These are phyloP conservation scores for Phytophthora fragariaefolia DNA, from an alignment of 352 stramenopile genomes.

Conservation along the genomic window DNA sequence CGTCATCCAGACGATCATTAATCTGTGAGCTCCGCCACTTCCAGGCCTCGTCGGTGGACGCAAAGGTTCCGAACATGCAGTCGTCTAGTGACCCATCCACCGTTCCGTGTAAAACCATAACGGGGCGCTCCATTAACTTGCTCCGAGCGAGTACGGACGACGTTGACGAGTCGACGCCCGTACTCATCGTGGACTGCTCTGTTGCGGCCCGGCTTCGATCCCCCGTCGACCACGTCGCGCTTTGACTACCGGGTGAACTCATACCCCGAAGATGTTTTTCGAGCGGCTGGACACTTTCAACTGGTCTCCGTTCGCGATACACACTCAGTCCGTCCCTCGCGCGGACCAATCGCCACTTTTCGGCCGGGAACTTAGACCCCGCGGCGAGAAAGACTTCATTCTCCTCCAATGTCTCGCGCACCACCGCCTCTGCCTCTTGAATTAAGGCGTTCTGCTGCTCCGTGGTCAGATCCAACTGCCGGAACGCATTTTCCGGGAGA, in stretches of 20 bases:
- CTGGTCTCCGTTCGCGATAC: slow-evolving; percentile 28
- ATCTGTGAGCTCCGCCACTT: slow-evolving; percentile 50
- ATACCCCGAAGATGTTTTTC: not conserved
- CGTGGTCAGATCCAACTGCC: slow-evolving; percentile 34
- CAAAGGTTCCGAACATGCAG: slow-evolving; percentile 50
- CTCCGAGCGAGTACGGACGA: slow-evolving; percentile 17
- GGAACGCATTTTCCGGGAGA: slow-evolving; percentile 42
- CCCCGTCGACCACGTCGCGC: slow-evolving; percentile 8
- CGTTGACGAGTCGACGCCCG: slow-evolving; percentile 5
- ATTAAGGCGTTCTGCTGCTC: slow-evolving; percentile 33
- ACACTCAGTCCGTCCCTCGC: slow-evolving; percentile 43
- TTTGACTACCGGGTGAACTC: slow-evolving; percentile 4
- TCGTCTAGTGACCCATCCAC: slow-evolving; percentile 59
- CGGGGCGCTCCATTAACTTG: slow-evolving; percentile 29
- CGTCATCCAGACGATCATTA: slow-evolving; percentile 53
- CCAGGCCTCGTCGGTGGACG: slow-evolving; percentile 46
- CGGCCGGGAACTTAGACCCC: slow-evolving; percentile 30
- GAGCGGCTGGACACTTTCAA: not conserved
- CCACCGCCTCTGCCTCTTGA: slow-evolving; percentile 45
- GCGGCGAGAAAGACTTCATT: slow-evolving; percentile 46
- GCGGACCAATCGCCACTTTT: slow-evolving; percentile 53
- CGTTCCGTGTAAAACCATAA: slow-evolving; percentile 49
- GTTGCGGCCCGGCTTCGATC: slow-evolving; percentile 13
- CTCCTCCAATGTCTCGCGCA: slow-evolving; percentile 48
- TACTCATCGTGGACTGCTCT: slow-evolving; percentile 6